phyloP scores from a whole-genome alignment of 768 basidiomycete genomes.

The Hortiboletus flavorubellus region DNA sequence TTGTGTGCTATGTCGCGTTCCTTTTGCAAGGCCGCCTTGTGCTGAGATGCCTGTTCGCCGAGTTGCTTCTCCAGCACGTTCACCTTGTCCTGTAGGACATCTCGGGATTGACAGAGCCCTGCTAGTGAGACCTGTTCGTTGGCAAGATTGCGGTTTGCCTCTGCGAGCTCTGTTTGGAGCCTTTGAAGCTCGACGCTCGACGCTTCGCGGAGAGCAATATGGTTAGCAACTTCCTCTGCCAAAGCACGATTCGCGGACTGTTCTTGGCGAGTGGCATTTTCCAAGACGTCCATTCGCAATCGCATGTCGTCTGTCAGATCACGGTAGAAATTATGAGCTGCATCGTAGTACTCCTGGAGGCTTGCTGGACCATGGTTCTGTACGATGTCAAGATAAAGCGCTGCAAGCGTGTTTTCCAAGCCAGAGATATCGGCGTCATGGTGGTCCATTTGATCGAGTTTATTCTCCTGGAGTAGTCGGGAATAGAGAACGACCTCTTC shows the following conservation, averaged over 20 bases:
- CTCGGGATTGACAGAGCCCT: conserved; percentile 17
- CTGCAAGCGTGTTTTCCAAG: conserved; percentile 20
- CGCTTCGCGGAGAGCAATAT: conserved; percentile 40
- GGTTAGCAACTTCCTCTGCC: conserved; percentile 37
- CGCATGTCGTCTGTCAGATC: conserved; percentile 36
- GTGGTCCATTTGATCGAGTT: not conserved
- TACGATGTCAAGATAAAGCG: conserved; percentile 16
- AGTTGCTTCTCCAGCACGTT: conserved; percentile 27
- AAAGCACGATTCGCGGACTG: conserved; percentile 18
- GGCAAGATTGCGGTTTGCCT: conserved; percentile 18
- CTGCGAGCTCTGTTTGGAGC: conserved; percentile 36
- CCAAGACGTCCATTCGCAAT: conserved; percentile 6
- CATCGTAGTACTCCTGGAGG: conserved; percentile 16
- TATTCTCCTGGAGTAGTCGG: conserved; percentile 8
- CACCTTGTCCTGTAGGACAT: conserved; percentile 27
- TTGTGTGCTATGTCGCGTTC: conserved; percentile 47
- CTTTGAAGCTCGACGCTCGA: conserved; percentile 41
- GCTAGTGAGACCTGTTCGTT: conserved; percentile 20
- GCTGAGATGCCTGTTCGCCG: conserved; percentile 30
- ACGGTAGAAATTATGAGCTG: conserved; percentile 37
- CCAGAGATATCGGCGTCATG: not conserved
- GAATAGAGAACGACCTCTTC: conserved; percentile 18
- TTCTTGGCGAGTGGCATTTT: conserved; percentile 14
- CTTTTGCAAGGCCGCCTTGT: conserved; percentile 39
- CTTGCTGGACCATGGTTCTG: conserved; percentile 7